Conservation (phyloP, 306 rosid genomes). For the Luffa acutangula region DNA sequence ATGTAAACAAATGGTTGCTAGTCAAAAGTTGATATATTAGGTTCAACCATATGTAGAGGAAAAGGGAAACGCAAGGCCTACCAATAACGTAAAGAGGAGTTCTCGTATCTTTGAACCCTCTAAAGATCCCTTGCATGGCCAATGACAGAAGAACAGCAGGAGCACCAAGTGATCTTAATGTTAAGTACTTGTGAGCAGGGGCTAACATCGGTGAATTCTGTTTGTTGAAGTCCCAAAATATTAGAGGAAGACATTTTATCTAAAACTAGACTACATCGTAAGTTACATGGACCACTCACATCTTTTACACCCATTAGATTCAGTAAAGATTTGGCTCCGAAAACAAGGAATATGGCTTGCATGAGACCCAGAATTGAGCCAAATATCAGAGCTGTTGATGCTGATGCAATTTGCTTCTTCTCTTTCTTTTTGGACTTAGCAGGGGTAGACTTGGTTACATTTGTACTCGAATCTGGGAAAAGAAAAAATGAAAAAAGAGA, state of each 20-base stretch:
- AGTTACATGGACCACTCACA: slow-evolving; percentile 32
- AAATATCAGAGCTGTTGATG: slow-evolving; percentile 87
- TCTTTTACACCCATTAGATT: slow-evolving; percentile 73
- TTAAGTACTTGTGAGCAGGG: slow-evolving; percentile 70
- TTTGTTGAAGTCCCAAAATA: slow-evolving; percentile 1
- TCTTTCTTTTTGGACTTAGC: slow-evolving; percentile 26
- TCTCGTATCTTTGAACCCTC: slow-evolving; percentile 94
- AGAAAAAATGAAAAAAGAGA: neutral
- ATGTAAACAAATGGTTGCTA: neutral
- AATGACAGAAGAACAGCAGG: slow-evolving; percentile 98
- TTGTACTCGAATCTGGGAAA: slow-evolving; percentile 26
- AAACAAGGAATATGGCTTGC: slow-evolving; percentile 60
- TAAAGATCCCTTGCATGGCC: slow-evolving; percentile 94
- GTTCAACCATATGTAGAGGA: neutral
- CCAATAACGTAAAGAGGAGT: slow-evolving; percentile 89
- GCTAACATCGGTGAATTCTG: slow-evolving; percentile 73
- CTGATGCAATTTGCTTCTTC: slow-evolving; percentile 67
- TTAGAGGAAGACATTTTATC: neutral
- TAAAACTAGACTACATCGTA: neutral
- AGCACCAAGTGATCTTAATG: slow-evolving; percentile 76
- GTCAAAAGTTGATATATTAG: neutral
- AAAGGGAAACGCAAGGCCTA: slow-evolving; percentile 15
- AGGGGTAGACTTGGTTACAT: slow-evolving; percentile 11
- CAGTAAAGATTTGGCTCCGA: slow-evolving; percentile 60
- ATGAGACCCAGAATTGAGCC: slow-evolving; percentile 69